Evolutionary conservation across 495 filamentous ascomycete species (phyloP).

Genomic region (Aspergillus kassunensis): DNA sequence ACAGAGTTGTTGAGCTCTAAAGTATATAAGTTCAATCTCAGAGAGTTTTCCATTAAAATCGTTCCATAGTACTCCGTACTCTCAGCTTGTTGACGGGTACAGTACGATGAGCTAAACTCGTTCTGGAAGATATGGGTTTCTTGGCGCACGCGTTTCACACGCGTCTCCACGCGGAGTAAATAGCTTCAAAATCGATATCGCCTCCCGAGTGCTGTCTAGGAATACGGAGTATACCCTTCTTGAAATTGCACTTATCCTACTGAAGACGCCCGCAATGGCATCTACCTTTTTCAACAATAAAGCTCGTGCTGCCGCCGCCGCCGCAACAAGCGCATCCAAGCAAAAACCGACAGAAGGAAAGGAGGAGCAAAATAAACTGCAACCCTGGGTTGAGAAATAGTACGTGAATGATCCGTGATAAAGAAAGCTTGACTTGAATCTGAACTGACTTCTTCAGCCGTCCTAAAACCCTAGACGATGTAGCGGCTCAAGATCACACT

Average conservation of each 20-base stretch:
- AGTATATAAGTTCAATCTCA: too few relatives aligned
- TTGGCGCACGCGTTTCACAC: conserved; percentile 32
- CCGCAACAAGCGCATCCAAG: conserved; percentile 47
- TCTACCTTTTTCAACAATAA: conserved; percentile 94
- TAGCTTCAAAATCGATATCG: conserved; percentile 11
- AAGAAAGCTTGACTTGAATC: not conserved
- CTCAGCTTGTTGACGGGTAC: too few relatives aligned
- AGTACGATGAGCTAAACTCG: not conserved
- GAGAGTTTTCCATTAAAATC: too few relatives aligned
- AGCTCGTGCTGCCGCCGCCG: conserved; percentile 74
- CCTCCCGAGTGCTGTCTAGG: not conserved
- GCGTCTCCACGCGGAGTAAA: conserved; percentile 34
- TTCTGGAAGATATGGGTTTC: conserved; percentile 9
- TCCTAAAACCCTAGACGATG: conserved; percentile 88
- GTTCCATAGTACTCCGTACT: too few relatives aligned
- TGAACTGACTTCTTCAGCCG: conserved; percentile 53
- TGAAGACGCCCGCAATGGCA: conserved; percentile 21
- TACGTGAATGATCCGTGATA: conserved; percentile 42
- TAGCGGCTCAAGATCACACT: conserved; percentile 97
- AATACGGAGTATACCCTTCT: conserved; percentile 1
- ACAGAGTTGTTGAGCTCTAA: too few relatives aligned
- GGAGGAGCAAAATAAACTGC: conserved; percentile 62
- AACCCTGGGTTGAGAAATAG: conserved; percentile 99
- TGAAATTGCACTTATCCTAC: not conserved
- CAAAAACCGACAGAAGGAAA: conserved; percentile 52